Percentiles rank a stretch among this genome's conserved stretches.
Evolutionary conservation across 768 basidiomycete species (phyloP).

Genomic region (Lyophyllum atratum): DNA sequence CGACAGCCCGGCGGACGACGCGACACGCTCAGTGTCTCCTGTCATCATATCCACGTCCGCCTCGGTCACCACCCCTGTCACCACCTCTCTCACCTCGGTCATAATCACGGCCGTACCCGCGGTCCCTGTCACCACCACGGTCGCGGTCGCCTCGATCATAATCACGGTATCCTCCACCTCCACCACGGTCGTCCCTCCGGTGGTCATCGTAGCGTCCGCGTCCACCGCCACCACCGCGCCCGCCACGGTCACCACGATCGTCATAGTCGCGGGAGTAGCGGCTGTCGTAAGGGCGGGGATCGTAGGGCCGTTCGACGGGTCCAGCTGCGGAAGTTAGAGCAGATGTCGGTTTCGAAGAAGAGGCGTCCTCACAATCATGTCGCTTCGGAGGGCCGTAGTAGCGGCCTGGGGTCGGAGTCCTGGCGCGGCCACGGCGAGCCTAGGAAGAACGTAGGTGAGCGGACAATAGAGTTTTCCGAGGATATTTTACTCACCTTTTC

Average conservation of each 20-base stretch:
- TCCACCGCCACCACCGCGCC: slow-evolving; percentile 36
- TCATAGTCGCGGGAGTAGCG: slow-evolving; percentile 76
- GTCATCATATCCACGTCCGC: neutral
- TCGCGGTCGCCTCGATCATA: slow-evolving; percentile 48
- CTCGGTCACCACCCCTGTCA: neutral
- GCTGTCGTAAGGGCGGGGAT: slow-evolving; percentile 89
- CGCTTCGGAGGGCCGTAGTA: slow-evolving; percentile 95
- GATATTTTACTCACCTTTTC: slow-evolving; percentile 62
- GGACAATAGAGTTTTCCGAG: neutral
- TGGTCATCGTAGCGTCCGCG: slow-evolving; percentile 48
- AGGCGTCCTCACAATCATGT: slow-evolving; percentile 50
- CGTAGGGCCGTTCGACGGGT: slow-evolving; percentile 82
- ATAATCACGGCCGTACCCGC: slow-evolving; percentile 13
- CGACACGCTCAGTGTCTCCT: neutral
- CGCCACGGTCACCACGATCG: slow-evolving; percentile 45
- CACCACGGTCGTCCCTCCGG: slow-evolving; percentile 40
- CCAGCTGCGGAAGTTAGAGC: slow-evolving; percentile 13
- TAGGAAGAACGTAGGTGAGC: slow-evolving; percentile 25
- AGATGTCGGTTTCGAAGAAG: neutral
- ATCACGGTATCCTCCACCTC: slow-evolving; percentile 28
- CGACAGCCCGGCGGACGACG: neutral
- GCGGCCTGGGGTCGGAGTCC: slow-evolving; percentile 91
- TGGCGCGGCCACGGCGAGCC: slow-evolving; percentile 88
- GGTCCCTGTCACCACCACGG: slow-evolving; percentile 46
- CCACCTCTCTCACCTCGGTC: neutral